Evolutionary conservation across 179 eudicot species (phyloP), one percentile per base, ranked within the genome.

Genomic region (Spergularia azorica): DNA sequence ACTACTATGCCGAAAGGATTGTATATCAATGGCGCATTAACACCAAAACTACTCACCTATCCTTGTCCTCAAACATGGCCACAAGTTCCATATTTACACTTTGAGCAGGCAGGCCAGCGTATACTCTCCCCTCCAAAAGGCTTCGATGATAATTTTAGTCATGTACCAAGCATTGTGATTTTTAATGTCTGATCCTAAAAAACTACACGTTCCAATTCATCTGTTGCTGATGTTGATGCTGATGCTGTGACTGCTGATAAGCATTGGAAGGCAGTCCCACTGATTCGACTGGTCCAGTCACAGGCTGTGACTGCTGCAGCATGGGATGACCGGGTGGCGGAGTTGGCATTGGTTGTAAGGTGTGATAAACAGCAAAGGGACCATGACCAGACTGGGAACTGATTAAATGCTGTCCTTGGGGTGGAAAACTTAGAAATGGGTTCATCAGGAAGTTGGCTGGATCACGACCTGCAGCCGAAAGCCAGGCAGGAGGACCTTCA

Each of bases 401-500:
- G 61, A 83, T 69, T 3, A 81, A n/a, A 2, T 85, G 88, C 41
- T 82, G 91, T 43, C 87, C 84, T 56, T 79, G 94, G 56, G 88
- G 91, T 62, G 86, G 65, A 32, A 79, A 55, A 82, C 86, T 87
- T 77, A 88, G 81, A 79, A 87, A 85, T 48, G 88, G 76, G 79
- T 85, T 88, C 61, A 84, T 60, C 15, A 80, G 89, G 83, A 88
- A 77, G 83, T 38, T 80, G 60, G 88, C 65, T 55, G 78, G 9
- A 21, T 91, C 93, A 15, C 86, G 84, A 32, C 83, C 86, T 57
- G 81, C 39, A 62, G 83, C 71, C 61, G 86, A 72, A 71, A 75
- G 54, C 91, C 92, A 84, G 70, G 74, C 70, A 52, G 82, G 73
- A 7, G 88, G 62, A 56, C 89, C 91, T 71, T 89, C 93, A 68